A percentile compares a stretch with the other conserved stretches of the same genome.
These are phyloP conservation scores for Panaeolus papilionaceus DNA, from an alignment of 768 basidiomycete genomes.

Conservation along the genomic window DNA sequence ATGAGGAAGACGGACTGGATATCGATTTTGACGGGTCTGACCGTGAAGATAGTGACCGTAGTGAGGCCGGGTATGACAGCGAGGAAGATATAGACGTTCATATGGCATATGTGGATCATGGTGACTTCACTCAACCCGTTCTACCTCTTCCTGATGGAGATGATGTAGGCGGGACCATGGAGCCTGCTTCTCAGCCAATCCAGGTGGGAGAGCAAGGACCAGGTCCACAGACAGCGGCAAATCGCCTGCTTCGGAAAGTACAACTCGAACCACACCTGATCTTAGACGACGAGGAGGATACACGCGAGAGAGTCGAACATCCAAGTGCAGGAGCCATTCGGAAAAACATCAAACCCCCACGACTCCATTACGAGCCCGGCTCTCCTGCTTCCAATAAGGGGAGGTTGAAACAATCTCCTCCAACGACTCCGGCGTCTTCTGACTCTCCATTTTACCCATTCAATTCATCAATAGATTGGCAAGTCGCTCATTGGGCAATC, in stretches of 20 bases:
- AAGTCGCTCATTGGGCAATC: slow-evolving; percentile 34
- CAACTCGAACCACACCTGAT: background rate
- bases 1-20: too few relatives aligned
- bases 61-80: too few relatives aligned
- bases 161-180: too few relatives aligned
- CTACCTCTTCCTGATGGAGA: too few relatives aligned
- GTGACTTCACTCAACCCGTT: too few relatives aligned
- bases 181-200: too few relatives aligned
- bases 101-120: too few relatives aligned
- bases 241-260: slow-evolving; percentile 10
- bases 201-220: slow-evolving; percentile 14
- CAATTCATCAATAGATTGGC: slow-evolving; percentile 33
- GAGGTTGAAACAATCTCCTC: too few relatives aligned
- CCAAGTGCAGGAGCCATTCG: slow-evolving; percentile 14
- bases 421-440: too few relatives aligned
- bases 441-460: slow-evolving; percentile 27
- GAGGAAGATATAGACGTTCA: too few relatives aligned
- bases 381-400: slow-evolving; percentile 4
- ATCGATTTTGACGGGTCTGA: too few relatives aligned
- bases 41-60: too few relatives aligned
- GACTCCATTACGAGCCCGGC: background rate
- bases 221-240: slow-evolving; percentile 23
- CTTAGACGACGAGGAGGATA: slow-evolving; percentile 23
- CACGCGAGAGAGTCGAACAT: background rate
- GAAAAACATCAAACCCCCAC: background rate